Evolutionary conservation across 257 asterid species (phyloP), one percentile per base, ranked within the genome.

Genomic region (Jasminum sambac): DNA sequence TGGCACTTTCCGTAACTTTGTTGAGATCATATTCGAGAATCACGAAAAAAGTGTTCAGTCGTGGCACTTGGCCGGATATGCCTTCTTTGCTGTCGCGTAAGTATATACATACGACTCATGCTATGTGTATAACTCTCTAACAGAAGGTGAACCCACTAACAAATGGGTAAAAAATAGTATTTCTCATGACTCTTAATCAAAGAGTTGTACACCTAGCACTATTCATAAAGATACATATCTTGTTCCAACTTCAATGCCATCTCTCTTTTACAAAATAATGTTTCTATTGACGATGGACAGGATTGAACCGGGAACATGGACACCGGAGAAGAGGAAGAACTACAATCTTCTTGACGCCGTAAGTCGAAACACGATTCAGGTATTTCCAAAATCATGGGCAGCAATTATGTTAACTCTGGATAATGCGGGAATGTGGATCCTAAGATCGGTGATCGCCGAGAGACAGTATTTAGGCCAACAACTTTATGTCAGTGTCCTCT

Each of bases 391-490:
- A 4, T 78, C 88, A 62, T 89, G 96, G 96, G 83, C 90, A 6
- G 94, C 96, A 0, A 52, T 87, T 6, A 76, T 89, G 93, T 64
- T 79, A 1, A 83, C 96, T 2, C 6, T 85, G 67, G 94, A 89
- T 70, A 89, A 89, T 19, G 87, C 91, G 0, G 94, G 96, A 7
- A 81, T 87, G 83, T 89, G 96, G 94, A 87, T 67, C 67, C 16
- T 85, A 77, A 82, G 96, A 42, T 85, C 93, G 0, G 8, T 68
- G 24, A 8, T 26, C 11, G n/a, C 80, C 5, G 96, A 89, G 78
- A 84, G 85, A 59, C 79, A 76, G 19, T 87, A 87, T 60, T 75
- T 89, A 69, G 96, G 96, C 0, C 89, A 87, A 66, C 90, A 89
- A 64, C 71, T 89, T 12, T 89, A 89, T 73, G 44, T 89, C 48